Base-by-base conservation (phyloP, 495 filamentous ascomycete genomes). In the Aspergillus saccharolyticus region DNA sequence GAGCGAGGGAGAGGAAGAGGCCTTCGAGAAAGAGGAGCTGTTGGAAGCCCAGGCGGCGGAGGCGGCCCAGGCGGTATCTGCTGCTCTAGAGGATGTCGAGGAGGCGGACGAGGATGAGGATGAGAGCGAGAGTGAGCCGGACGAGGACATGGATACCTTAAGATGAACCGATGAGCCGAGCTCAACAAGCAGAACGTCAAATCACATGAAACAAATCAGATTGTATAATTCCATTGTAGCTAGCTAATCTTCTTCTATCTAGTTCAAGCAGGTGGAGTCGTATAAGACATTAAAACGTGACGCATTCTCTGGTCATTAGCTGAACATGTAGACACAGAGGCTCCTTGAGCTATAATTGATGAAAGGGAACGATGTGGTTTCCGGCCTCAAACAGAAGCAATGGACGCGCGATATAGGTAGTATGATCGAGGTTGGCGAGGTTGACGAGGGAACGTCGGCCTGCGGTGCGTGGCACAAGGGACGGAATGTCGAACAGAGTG, bases 1-100 rank as follows among this genome's bases (percentile, higher is more conserved):
- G 28, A 44, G 47, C 28, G 53, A 55, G 14, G 33, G 33, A 2
- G 33, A 39, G 33, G 33, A 39, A 39, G 67, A 72, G 54, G 70
- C 64, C 49, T 66, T 69, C 44, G 62, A 73, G 57, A 54, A 68
- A 22, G 61, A 53, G 44, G 70, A 68, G 53, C 61, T 74, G 57
- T 21, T 65, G 48, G 67, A 71, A 55, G 65, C 61, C 45, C 60
- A 67, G 52, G 66, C 64, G 55, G 66, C 63, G 42, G 68, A 63
- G 24, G 67, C 66, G 10, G 53, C 60, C 43, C 63, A 59, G n/a
- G 67, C 66, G 18, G 66, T 63, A 48, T 64, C 65, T 44, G 65
- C 59, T 30, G 69, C 60, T 22, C 60, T 58, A 12, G 54, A 28
- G 10, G 55, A 20, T 30, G 58, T 57, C 17, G 55, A 51, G 18